Evolutionary conservation across 108 stramenopile species (phyloP).

Genomic region (Epithemia pelagica): DNA sequence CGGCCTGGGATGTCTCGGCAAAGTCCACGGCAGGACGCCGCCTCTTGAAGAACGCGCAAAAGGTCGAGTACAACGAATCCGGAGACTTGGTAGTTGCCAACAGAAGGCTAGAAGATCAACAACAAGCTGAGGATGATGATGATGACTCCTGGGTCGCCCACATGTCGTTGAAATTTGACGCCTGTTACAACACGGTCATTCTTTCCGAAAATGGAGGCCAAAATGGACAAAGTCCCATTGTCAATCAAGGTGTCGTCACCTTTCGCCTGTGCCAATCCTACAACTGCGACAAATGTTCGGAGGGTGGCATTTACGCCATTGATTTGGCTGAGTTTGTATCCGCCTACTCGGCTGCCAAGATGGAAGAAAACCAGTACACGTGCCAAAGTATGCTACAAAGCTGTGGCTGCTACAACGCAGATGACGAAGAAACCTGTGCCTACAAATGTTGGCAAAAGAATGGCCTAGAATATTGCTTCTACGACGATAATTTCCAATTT

Average conservation of each 20-base stretch:
- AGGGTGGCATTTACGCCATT: conserved; percentile 57
- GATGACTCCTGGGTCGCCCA: not conserved
- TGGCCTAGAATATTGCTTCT: conserved; percentile 43
- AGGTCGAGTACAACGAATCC: conserved; percentile 5
- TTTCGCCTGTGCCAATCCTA: conserved; percentile 61
- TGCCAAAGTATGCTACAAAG: conserved; percentile 62
- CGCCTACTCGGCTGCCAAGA: conserved; percentile 39
- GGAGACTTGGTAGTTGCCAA: not conserved
- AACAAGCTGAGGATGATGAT: not conserved
- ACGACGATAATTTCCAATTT: conserved; percentile 36
- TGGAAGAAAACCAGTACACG: conserved; percentile 39
- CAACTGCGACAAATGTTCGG: conserved; percentile 33
- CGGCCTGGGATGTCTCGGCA: not conserved
- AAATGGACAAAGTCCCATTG: conserved; percentile 31
- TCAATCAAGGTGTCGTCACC: conserved; percentile 62
- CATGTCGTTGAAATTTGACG: not conserved
- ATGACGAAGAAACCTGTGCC: conserved; percentile 57
- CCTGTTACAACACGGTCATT: conserved; percentile 2
- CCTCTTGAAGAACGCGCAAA: conserved; percentile 7
- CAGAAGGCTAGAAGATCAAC: not conserved
- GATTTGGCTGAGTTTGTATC: conserved; percentile 67
- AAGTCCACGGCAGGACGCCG: conserved; percentile 27
- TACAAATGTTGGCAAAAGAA: conserved; percentile 36
- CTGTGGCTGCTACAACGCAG: conserved; percentile 68
- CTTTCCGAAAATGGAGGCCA: conserved; percentile 23